phyloP scores from a whole-genome alignment of 2,329 filamentous ascomycete genomes.

The Penicillium janthinellum region DNA sequence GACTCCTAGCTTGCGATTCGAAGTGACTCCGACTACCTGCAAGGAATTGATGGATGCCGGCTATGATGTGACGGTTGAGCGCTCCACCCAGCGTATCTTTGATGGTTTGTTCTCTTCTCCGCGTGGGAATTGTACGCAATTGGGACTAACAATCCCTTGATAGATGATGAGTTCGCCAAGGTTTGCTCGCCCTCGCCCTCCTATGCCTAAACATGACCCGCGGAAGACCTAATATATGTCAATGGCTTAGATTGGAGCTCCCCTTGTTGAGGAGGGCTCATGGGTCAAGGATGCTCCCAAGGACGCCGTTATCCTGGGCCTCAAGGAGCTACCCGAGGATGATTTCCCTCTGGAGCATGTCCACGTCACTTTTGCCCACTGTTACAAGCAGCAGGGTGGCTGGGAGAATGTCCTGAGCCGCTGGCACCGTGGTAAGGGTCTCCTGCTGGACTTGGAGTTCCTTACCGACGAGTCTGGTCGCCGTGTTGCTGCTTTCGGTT shows the following conservation, averaged over 20 bases:
- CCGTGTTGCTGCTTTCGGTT: slow-evolving; percentile 55
- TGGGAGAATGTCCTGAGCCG: slow-evolving; percentile 80
- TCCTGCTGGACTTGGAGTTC: slow-evolving; percentile 85
- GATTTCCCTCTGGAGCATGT: slow-evolving; percentile 70
- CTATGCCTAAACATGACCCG: neutral
- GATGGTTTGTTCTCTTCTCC: slow-evolving; percentile 36
- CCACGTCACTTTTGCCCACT: slow-evolving; percentile 72
- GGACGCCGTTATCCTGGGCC: slow-evolving; percentile 71
- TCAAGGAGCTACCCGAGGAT: slow-evolving; percentile 77
- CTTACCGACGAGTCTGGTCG: slow-evolving; percentile 71
- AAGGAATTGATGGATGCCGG: slow-evolving; percentile 68
- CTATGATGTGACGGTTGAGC: slow-evolving; percentile 69
- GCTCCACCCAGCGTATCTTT: slow-evolving; percentile 65
- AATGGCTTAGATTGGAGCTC: slow-evolving; percentile 62
- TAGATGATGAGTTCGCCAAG: slow-evolving; percentile 41
- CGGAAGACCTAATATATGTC: slow-evolving; percentile 45
- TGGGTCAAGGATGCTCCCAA: slow-evolving; percentile 67
- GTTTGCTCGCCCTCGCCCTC: slow-evolving; percentile 21
- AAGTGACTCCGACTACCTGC: slow-evolving; percentile 54
- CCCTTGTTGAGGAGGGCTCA: slow-evolving; percentile 64
- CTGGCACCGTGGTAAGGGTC: slow-evolving; percentile 74
- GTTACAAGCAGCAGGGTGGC: slow-evolving; percentile 74
- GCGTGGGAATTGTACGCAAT: neutral
- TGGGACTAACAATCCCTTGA: slow-evolving; percentile 14
- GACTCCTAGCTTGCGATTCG: slow-evolving; percentile 15